These are phyloP conservation scores for Spencermartinsiella ligniputridi DNA, from an alignment of 1,139 yeast species.

Conservation along the genomic window DNA sequence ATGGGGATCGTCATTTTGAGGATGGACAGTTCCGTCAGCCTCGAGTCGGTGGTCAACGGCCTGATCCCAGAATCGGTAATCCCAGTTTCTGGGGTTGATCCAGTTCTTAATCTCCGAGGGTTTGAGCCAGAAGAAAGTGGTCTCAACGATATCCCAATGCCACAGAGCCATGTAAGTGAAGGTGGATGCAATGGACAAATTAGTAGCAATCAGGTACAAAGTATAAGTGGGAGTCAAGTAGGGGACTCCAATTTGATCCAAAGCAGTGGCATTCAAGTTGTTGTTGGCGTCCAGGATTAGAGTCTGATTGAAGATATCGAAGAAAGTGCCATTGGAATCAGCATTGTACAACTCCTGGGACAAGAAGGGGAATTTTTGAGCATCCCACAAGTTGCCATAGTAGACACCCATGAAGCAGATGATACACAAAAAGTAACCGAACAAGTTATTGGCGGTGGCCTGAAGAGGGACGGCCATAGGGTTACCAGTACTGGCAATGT, in stretches of 20 bases:
- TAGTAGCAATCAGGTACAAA: slow-evolving; percentile 30
- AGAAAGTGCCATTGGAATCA: slow-evolving; percentile 25
- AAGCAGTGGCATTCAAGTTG: slow-evolving; percentile 22
- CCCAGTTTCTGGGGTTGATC: slow-evolving; percentile 3
- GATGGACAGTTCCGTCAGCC: slow-evolving; percentile 27
- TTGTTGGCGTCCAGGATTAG: slow-evolving; percentile 23
- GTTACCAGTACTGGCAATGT: slow-evolving; percentile 27
- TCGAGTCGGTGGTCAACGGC: slow-evolving; percentile 26
- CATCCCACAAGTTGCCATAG: slow-evolving; percentile 32
- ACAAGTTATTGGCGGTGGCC: slow-evolving; percentile 28
- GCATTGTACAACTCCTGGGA: slow-evolving; percentile 28
- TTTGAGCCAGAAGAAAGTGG: neutral
- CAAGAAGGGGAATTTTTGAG: slow-evolving; percentile 30
- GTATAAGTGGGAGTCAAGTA: slow-evolving; percentile 30
- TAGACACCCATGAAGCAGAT: slow-evolving; percentile 28
- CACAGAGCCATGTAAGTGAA: slow-evolving; percentile 28
- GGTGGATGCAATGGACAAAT: slow-evolving; percentile 31
- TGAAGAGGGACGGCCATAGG: slow-evolving; percentile 28
- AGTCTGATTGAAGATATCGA: slow-evolving; percentile 27
- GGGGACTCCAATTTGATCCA: slow-evolving; percentile 28
- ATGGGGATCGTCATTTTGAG: slow-evolving; percentile 51
- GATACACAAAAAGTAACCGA: slow-evolving; percentile 30
- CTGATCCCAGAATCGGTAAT: slow-evolving; percentile 16
- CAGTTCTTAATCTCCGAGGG: neutral
- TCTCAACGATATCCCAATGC: slow-evolving; percentile 15